These are phyloP conservation scores for Platismatia glauca DNA, from an alignment of 495 filamentous ascomycete species.

Conservation along the genomic window DNA sequence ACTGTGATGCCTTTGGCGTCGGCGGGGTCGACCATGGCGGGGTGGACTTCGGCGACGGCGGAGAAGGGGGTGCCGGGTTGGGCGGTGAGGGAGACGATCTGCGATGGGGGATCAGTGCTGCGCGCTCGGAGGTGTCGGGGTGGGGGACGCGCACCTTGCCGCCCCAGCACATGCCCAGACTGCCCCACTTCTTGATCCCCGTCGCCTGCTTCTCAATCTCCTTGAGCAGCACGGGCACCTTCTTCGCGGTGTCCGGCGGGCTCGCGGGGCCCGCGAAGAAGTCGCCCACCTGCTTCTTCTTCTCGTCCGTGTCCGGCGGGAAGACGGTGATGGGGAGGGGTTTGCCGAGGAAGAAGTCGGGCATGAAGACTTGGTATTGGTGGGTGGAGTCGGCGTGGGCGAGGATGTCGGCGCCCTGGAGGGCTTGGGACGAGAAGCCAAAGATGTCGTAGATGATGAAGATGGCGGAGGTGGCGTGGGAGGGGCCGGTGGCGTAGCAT, in stretches of 20 bases:
- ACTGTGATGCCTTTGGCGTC: slow-evolving; percentile 60
- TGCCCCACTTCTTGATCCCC: slow-evolving; percentile 66
- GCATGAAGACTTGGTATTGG: slow-evolving; percentile 49
- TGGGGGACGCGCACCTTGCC: slow-evolving; percentile 51
- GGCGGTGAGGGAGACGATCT: slow-evolving; percentile 54
- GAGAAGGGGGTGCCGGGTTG: slow-evolving; percentile 55
- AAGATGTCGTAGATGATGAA: slow-evolving; percentile 50
- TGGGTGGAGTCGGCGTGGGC: slow-evolving; percentile 38
- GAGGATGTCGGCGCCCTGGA: slow-evolving; percentile 52
- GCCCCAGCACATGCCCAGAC: slow-evolving; percentile 94
- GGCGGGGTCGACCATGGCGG: slow-evolving; percentile 77
- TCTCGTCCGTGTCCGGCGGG: slow-evolving; percentile 73
- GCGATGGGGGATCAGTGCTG: slow-evolving; percentile 33
- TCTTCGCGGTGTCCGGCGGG: slow-evolving; percentile 51
- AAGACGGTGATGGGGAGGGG: slow-evolving; percentile 45
- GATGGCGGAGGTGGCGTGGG: slow-evolving; percentile 44
- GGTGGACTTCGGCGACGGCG: slow-evolving; percentile 63
- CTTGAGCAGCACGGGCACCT: slow-evolving; percentile 55
- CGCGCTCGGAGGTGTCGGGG: not conserved
- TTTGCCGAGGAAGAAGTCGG: slow-evolving; percentile 48
- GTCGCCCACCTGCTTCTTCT: slow-evolving; percentile 60
- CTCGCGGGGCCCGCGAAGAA: slow-evolving; percentile 70
- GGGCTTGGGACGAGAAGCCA: slow-evolving; percentile 46
- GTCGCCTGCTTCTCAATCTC: slow-evolving; percentile 40
- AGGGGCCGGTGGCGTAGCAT: slow-evolving; percentile 50